Evolutionary conservation across 2,329 filamentous ascomycete species (phyloP), one percentile per base, ranked within the genome.

Genomic region (Xylariaceae sp.): DNA sequence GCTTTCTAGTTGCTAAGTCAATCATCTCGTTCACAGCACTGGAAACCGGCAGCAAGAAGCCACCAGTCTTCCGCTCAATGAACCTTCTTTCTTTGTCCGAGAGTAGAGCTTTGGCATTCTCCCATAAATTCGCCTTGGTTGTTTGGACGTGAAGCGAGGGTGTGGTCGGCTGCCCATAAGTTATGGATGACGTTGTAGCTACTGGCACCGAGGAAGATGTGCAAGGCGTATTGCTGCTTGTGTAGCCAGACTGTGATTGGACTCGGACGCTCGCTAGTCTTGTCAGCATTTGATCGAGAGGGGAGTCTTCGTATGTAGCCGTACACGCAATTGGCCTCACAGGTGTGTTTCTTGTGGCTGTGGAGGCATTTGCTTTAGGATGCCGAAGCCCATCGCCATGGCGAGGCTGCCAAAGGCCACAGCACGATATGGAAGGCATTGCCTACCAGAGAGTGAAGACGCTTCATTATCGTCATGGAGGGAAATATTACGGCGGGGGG

Each of bases 71-170:
- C 10, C 4, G 16, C 33, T 33, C 12, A 31, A 51, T 22, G 16
- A 13, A 36, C 48, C 16, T 7, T n/a, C 28, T 41, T 3, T 54
- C 48, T 5, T 38, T 19, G 2, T 43, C 18, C 13, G 51, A 50
- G n/a, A 54, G 52, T 31, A 19, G 36, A 31, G 18, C 44, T 33
- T n/a, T 42, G 45, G 52, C 52, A 28, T 45, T 3, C n/a, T 19
- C 10, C 52, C 52, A 54, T 19, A 54, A 45, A 36, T 48, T 39
- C 39, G 9, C 14, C n/a, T 16, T 42, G 28, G 17, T 28, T 14
- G 36, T 12, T 17, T 38, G 16, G 16, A 31, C 9, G 31, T 14
- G 6, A 12, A 19, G 31, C 1, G 31, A 17, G 22, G 17, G 33
- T 14, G 9, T 22, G 19, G 19, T 31, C 31, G 31, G 39, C 19